These are phyloP conservation scores for Setaria italica DNA, from an alignment of 202 grass and related monocot species.

Conservation along the genomic window DNA sequence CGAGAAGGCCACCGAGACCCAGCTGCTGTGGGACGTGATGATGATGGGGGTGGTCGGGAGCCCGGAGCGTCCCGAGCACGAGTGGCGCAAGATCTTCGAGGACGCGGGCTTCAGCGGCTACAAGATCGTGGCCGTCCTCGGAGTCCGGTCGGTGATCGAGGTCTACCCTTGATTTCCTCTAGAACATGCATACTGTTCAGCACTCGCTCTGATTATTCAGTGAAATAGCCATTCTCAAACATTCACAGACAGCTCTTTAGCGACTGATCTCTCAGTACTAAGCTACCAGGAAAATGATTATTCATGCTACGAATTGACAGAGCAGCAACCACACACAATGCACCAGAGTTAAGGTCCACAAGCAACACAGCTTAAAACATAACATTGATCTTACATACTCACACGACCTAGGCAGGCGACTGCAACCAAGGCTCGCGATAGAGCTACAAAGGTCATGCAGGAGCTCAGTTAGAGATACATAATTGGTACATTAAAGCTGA, in stretches of 20 bases:
- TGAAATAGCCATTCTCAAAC: neutral
- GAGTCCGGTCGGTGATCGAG: slow-evolving; percentile 66
- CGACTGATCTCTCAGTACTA: neutral
- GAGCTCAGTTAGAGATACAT: slow-evolving; percentile 22
- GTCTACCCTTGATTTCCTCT: slow-evolving; percentile 52
- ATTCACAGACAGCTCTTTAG: neutral
- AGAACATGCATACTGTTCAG: neutral
- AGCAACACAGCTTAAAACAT: slow-evolving; percentile 14
- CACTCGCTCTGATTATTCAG: neutral
- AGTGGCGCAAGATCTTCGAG: slow-evolving; percentile 61
- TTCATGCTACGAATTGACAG: neutral
- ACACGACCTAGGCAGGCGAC: slow-evolving; percentile 22
- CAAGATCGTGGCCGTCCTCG: slow-evolving; percentile 63
- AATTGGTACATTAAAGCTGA: slow-evolving; percentile 17
- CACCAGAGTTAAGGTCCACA: slow-evolving; percentile 27
- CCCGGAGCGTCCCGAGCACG: slow-evolving; percentile 59
- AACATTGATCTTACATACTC: neutral
- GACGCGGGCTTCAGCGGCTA: slow-evolving; percentile 61
- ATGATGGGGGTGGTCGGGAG: slow-evolving; percentile 65
- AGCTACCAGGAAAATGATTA: neutral
- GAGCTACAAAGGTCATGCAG: slow-evolving; percentile 27
- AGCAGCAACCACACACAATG: neutral
- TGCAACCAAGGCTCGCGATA: slow-evolving; percentile 27
- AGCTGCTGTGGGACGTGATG: slow-evolving; percentile 67
- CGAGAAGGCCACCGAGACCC: slow-evolving; percentile 50